Evolutionary conservation across 1,284 basidiomycete species (phyloP).

Genomic region (Vanrija humicola): DNA sequence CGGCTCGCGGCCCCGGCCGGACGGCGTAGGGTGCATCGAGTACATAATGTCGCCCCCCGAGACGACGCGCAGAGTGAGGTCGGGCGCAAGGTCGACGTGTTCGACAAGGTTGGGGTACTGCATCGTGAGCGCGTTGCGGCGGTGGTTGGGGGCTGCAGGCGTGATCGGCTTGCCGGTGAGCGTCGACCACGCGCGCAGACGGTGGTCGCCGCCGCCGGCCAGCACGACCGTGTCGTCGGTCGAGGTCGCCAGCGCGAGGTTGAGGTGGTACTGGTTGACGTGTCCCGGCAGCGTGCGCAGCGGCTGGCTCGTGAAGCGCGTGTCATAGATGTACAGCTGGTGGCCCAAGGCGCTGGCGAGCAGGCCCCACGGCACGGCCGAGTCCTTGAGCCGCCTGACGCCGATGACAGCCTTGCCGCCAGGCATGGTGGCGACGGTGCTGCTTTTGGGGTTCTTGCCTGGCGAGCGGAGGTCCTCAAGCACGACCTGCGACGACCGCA

Average conservation of each 20-base stretch:
- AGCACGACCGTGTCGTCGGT: conserved; percentile 33
- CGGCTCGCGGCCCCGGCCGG: neutral
- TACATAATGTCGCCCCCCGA: conserved; percentile 5
- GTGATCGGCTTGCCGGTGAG: conserved; percentile 23
- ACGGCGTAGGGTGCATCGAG: conserved; percentile 1
- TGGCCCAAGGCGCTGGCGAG: conserved; percentile 32
- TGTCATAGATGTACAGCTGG: conserved; percentile 34
- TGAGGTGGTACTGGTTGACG: conserved; percentile 28
- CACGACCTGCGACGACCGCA: conserved; percentile 19
- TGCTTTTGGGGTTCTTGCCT: neutral
- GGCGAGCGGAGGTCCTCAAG: conserved; percentile 30
- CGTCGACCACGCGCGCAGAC: conserved; percentile 34
- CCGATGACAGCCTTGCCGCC: conserved; percentile 33
- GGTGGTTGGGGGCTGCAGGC: neutral
- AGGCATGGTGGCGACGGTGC: conserved; percentile 12
- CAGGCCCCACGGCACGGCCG: conserved; percentile 41
- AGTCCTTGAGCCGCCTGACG: conserved; percentile 34
- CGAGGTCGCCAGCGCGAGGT: conserved; percentile 30
- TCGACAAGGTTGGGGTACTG: conserved; percentile 4
- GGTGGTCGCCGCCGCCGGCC: conserved; percentile 32
- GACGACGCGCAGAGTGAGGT: conserved; percentile 10
- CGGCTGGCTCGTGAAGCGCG: conserved; percentile 27
- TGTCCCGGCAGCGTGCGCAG: conserved; percentile 29
- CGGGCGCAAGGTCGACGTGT: conserved; percentile 12
- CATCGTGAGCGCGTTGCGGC: conserved; percentile 1